Percentiles rank a stretch among this genome's conserved stretches.
These are phyloP conservation scores for Gliomastix tumulicola DNA, from an alignment of 2,329 filamentous ascomycete genomes.

Conservation along the genomic window DNA sequence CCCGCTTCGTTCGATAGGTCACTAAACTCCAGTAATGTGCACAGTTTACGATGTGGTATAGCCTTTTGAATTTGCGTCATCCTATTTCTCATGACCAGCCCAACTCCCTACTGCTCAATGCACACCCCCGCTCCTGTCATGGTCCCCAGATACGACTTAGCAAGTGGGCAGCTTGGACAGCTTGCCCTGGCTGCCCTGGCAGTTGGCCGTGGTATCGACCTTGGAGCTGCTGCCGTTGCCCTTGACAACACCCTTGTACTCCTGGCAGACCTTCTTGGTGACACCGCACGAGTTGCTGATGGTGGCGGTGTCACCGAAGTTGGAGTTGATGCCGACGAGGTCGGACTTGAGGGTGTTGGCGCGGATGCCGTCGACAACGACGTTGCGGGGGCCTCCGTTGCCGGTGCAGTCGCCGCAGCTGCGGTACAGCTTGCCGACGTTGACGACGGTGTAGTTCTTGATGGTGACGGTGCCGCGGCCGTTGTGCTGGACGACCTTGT, in stretches of 20 bases:
- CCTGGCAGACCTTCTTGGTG: conserved; percentile 3
- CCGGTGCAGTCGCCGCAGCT: conserved; percentile 36
- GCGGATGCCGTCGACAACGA: conserved; percentile 5
- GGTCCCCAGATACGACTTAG: too few species aligned
- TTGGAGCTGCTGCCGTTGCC: conserved; percentile 26
- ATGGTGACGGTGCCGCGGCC: conserved; percentile 20
- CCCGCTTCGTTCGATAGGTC: too few species aligned
- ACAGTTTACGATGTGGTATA: too few species aligned
- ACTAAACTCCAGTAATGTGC: too few species aligned
- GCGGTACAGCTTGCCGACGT: conserved; percentile 38
- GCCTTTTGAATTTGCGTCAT: too few species aligned
- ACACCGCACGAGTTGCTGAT: conserved; percentile 7
- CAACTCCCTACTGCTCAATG: too few species aligned
- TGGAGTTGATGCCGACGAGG: conserved; percentile 27
- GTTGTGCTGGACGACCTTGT: conserved; percentile 26
- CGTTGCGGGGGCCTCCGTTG: conserved; percentile 16
- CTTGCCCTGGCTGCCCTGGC: conserved; percentile 1
- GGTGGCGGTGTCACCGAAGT: conserved; percentile 18
- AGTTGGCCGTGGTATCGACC: conserved; percentile 14
- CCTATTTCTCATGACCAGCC: too few species aligned
- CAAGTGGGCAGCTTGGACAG: conserved; percentile 1
- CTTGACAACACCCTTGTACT: conserved; percentile 14
- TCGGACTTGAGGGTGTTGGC: conserved; percentile 28
- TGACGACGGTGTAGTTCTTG: conserved; percentile 27
- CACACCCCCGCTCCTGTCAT: too few species aligned